Evolutionary conservation across 2,329 filamentous ascomycete genomes (phyloP).

Genomic region (Diaporthe sp.): DNA sequence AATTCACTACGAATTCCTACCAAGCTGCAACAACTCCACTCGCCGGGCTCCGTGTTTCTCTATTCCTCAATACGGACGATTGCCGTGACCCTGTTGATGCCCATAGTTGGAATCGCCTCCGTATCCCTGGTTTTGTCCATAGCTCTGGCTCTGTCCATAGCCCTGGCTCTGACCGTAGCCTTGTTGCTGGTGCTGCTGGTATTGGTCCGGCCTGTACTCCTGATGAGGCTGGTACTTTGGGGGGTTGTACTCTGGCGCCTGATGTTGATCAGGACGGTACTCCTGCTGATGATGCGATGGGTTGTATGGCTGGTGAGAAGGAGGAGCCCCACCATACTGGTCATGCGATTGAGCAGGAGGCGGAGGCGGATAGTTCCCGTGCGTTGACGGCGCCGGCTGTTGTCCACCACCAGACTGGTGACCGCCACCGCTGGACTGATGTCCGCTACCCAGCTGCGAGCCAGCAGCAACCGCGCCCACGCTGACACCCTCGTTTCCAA

Average conservation of each 20-base stretch:
- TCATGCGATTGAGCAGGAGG: not conserved
- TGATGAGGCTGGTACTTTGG: slow-evolving; percentile 43
- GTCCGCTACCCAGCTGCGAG: slow-evolving; percentile 51
- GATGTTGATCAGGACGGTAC: slow-evolving; percentile 37
- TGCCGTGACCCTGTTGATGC: slow-evolving; percentile 3
- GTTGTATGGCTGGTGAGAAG: slow-evolving; percentile 48
- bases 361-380: not conserved
- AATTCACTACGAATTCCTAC: not conserved
- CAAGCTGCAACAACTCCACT: not conserved
- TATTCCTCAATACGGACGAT: not conserved
- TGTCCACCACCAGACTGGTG: slow-evolving; percentile 44
- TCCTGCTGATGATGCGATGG: slow-evolving; percentile 46
- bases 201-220: slow-evolving; percentile 37
- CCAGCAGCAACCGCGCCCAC: slow-evolving; percentile 55
- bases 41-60: too few species aligned
- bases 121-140: slow-evolving; percentile 1
- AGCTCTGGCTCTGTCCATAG: slow-evolving; percentile 8
- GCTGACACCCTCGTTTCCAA: slow-evolving; percentile 61
- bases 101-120: not conserved
- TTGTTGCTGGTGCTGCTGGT: slow-evolving; percentile 37
- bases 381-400: slow-evolving; percentile 17
- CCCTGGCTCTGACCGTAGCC: not conserved
- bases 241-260: slow-evolving; percentile 39
- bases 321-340: slow-evolving; percentile 44
- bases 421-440: slow-evolving; percentile 44